phyloP scores from a whole-genome alignment of 257 asterid species.

The Solanum corneliomulleri region DNA sequence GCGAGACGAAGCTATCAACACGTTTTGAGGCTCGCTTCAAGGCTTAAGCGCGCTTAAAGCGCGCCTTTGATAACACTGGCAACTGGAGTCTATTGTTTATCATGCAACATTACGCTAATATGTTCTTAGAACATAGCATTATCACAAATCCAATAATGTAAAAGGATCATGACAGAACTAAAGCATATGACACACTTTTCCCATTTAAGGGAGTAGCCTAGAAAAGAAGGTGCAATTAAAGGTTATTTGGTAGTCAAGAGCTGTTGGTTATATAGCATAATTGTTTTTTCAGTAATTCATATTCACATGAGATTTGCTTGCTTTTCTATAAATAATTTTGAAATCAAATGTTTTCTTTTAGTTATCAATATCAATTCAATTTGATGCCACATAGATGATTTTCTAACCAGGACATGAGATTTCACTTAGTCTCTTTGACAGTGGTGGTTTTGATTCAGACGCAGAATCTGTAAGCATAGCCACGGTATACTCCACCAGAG shows the following conservation, averaged over 20 bases:
- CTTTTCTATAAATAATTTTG: not conserved
- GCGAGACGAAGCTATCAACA: too few relatives aligned
- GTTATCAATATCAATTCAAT: not conserved
- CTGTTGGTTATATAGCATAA: not conserved
- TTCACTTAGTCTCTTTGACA: constrained; percentile 41
- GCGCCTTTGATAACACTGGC: too few relatives aligned
- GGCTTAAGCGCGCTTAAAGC: too few relatives aligned
- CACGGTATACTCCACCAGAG: constrained; percentile 65
- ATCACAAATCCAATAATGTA: not conserved
- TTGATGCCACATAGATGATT: not conserved
- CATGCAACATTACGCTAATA: not conserved
- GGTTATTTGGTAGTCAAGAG: not conserved
- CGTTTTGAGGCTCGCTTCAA: too few relatives aligned
- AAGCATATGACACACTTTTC: not conserved
- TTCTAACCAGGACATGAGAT: constrained; percentile 83
- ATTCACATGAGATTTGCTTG: not conserved
- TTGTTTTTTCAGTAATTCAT: not conserved
- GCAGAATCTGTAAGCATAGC: constrained; percentile 63
- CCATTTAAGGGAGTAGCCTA: not conserved
- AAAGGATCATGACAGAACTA: not conserved
- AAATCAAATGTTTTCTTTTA: not conserved
- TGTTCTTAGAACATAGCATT: not conserved
- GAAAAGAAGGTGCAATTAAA: not conserved
- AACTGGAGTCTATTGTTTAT: not conserved
- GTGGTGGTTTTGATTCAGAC: constrained; percentile 42